Evolutionary conservation across 1,139 yeast genomes (phyloP).

Genomic region (Kodamaea sp.): DNA sequence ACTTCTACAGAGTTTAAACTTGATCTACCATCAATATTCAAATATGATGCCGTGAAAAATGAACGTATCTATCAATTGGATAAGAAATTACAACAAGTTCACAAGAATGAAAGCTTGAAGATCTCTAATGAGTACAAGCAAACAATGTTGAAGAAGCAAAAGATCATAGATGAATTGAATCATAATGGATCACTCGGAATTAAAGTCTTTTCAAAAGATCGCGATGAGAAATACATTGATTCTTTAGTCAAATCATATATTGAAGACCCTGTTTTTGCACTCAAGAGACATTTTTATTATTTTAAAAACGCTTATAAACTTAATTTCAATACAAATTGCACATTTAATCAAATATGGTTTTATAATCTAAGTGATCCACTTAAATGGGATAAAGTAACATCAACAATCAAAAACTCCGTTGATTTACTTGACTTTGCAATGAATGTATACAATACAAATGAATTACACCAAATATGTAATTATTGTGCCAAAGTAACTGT

Average conservation of each 20-base stretch:
- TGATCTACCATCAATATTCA: conserved; percentile 25
- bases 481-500: too few relatives aligned
- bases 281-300: conserved; percentile 7
- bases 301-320: conserved; percentile 6
- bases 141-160: conserved; percentile 10
- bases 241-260: conserved; percentile 7
- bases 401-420: too few relatives aligned
- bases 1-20: conserved; percentile 19
- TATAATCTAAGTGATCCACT: neutral
- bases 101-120: conserved; percentile 16
- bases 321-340: too few relatives aligned
- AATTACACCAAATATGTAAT: neutral
- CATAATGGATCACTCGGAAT: conserved; percentile 24
- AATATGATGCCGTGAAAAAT: conserved; percentile 25
- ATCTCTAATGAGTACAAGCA: conserved; percentile 12
- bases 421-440: too few relatives aligned
- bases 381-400: too few relatives aligned
- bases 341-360: neutral
- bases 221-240: conserved; percentile 11
- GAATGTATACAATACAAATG: neutral
- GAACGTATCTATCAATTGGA: conserved; percentile 18
- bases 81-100: conserved; percentile 16
- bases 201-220: conserved; percentile 11
- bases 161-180: conserved; percentile 23
- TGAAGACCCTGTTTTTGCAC: conserved; percentile 8